Conservation (phyloP, 345 rosid species). For the Raphanus sativus region DNA sequence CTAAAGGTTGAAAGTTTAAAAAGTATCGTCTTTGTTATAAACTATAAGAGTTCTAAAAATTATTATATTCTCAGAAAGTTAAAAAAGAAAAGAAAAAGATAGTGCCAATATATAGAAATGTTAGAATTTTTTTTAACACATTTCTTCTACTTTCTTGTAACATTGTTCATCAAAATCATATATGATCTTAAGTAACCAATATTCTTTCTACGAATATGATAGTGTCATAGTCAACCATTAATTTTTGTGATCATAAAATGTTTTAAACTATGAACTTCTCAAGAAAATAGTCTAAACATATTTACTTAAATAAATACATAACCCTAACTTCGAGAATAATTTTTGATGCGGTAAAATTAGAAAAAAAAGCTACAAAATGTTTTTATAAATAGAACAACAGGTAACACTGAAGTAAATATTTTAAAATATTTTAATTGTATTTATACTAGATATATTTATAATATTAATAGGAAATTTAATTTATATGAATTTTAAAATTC, state of each 20-base stretch:
- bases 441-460: background rate
- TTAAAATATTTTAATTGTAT: background rate
- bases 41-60: background rate
- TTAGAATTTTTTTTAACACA: background rate
- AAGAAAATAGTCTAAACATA: background rate
- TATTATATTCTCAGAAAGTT: background rate
- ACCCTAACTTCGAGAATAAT: background rate
- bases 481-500: background rate
- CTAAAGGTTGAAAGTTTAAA: background rate
- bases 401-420: background rate
- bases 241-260: background rate
- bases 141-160: background rate
- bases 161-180: background rate
- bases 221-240: background rate
- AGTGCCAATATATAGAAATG: background rate
- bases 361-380: background rate
- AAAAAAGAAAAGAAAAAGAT: background rate
- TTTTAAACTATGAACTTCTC: background rate
- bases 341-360: background rate
- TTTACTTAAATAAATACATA: background rate
- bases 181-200: background rate
- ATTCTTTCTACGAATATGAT: background rate
- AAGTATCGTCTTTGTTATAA: background rate
- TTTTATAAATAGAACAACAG: background rate
- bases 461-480: background rate